Percentiles rank a stretch among this genome's conserved stretches.
These are phyloP conservation scores for Citeromyces siamensis DNA, from an alignment of 1,139 yeast species.

Conservation along the genomic window DNA sequence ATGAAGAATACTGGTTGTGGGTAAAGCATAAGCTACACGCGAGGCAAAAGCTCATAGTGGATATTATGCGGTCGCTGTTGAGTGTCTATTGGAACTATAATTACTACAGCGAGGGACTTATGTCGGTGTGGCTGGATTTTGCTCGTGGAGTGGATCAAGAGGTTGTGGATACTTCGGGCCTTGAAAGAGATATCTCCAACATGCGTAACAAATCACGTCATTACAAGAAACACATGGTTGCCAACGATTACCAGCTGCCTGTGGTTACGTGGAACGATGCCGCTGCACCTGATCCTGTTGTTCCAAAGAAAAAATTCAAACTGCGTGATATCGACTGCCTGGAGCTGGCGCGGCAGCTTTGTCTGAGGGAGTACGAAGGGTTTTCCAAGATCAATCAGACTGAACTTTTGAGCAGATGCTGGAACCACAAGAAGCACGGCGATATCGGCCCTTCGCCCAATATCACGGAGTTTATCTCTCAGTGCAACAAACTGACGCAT, in stretches of 20 bases:
- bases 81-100: slow-evolving; percentile 57
- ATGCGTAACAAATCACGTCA: slow-evolving; percentile 3
- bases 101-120: slow-evolving; percentile 21
- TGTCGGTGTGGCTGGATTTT: slow-evolving; percentile 32
- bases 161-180: not conserved
- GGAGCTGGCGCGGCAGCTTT: slow-evolving; percentile 77
- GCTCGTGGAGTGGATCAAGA: slow-evolving; percentile 2
- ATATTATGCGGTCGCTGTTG: slow-evolving; percentile 58
- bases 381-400: slow-evolving; percentile 58
- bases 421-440: slow-evolving; percentile 57
- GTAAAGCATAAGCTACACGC: slow-evolving; percentile 56
- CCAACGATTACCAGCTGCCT: slow-evolving; percentile 4
- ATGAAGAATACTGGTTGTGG: slow-evolving; percentile 79
- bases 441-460: slow-evolving; percentile 34
- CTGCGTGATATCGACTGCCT: slow-evolving; percentile 60
- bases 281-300: slow-evolving; percentile 14
- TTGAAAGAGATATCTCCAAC: not conserved
- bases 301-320: slow-evolving; percentile 23
- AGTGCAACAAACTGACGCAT: slow-evolving; percentile 79
- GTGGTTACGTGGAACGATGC: slow-evolving; percentile 6
- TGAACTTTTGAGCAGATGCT: slow-evolving; percentile 71
- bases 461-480: slow-evolving; percentile 57
- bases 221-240: slow-evolving; percentile 5
- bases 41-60: slow-evolving; percentile 56
- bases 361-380: slow-evolving; percentile 62